Base-by-base conservation (phyloP, 2,329 filamentous ascomycete genomes). In the Penicillium sp. region DNA sequence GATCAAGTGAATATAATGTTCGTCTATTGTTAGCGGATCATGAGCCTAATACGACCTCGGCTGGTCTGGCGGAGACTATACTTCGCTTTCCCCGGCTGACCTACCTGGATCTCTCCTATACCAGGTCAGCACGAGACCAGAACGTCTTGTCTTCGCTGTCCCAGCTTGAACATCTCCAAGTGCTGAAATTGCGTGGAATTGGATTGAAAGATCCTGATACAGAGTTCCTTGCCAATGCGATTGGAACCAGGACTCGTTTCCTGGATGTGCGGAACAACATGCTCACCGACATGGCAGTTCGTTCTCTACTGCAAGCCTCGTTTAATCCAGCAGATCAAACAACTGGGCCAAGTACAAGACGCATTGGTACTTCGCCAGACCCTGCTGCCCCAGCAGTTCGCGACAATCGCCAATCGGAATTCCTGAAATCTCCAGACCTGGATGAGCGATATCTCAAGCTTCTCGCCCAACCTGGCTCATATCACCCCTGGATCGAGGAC, bases 91-190 rank as follows among this genome's bases (percentile, higher is more conserved):
- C 84, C 1, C 76, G 79, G 37, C 74, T 89, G 28, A 77, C 86
- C 6, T 88, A 86, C 64, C 74, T 89, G 17, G 85, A 88, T 69
- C 71, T 89, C 15, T 88, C 86, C 1, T 81, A 80, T 64, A 86
- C 84, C 3, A 75, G 72, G 6, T 76, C 83, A 3, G 83, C 83
- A 26, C 81, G 79, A 69, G 82, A 81, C 75, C 78, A 74, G 54
- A 74, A 62, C 55, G 84, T 88, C 0, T 70, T 88, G 13, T 75
- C 77, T 13, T 73, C 78, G 0, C 68, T 88, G 3, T 76, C 76
- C 35, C 74, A 77, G 37, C 75, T 88, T 45, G 75, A 76, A 2
- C 81, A 82, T 56, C 73, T 88, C 17, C 84, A 86, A 59, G 81
- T 88, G 2, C 71, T 89, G 26, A 88, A 87, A 69, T 67, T 88